A percentile compares a stretch with the other conserved stretches of the same genome.
Evolutionary conservation across 2,329 filamentous ascomycete genomes (phyloP).

Genomic region (Teratosphaeria epicoccoides): DNA sequence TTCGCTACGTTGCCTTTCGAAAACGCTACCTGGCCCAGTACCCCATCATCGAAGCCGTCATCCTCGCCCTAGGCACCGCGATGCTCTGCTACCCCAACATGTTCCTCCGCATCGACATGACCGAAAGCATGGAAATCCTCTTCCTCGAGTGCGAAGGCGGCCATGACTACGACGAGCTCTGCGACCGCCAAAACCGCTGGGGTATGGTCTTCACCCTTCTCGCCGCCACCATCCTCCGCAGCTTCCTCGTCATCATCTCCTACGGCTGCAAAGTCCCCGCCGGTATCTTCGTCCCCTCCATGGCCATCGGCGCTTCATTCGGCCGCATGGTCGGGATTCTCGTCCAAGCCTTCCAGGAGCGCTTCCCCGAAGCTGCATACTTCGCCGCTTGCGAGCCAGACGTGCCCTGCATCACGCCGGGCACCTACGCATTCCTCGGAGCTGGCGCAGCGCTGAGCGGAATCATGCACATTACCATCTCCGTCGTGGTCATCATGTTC

Average conservation of each 20-base stretch:
- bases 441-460: constrained; percentile 84
- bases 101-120: constrained; percentile 95
- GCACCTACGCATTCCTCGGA: constrained; percentile 91
- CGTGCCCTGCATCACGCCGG: constrained; percentile 90
- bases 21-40: constrained; percentile 84
- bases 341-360: constrained; percentile 78
- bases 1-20: constrained; percentile 80
- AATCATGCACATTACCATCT: constrained; percentile 97
- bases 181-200: constrained; percentile 65
- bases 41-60: constrained; percentile 73
- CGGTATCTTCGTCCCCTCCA: constrained; percentile 94
- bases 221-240: constrained; percentile 68
- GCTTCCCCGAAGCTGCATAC: constrained; percentile 70
- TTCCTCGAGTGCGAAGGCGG: constrained; percentile 86
- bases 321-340: constrained; percentile 89
- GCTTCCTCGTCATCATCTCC: constrained; percentile 82
- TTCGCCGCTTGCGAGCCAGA: constrained; percentile 85
- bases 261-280: constrained; percentile 97
- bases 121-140: constrained; percentile 96
- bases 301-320: constrained; percentile 93
- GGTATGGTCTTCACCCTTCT: constrained; percentile 68
- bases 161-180: constrained; percentile 82
- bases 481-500: constrained; percentile 98
- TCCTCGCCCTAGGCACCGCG: constrained; percentile 73
- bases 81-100: constrained; percentile 95